Base-by-base conservation (phyloP, 2,329 filamentous ascomycete genomes). In the Epichloe amarillans region DNA sequence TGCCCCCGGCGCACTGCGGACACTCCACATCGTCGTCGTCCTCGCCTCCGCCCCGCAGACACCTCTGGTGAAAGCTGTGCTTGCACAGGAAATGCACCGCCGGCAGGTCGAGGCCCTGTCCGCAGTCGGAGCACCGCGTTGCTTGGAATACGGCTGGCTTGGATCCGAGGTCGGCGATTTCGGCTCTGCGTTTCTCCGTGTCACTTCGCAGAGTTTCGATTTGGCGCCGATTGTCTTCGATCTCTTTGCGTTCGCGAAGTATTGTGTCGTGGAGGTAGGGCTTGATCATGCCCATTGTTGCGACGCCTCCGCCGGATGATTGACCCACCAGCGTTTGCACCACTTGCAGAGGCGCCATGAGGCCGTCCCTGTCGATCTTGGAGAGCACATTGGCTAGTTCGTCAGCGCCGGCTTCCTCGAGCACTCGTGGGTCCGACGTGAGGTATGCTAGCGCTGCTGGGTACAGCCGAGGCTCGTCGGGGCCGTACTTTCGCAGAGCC, bases 201-300 rank as follows among this genome's bases (percentile, higher is more conserved):
- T 97, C 91, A 6, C 76, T 73, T 33, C 88, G 84, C 66, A 96
- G 95, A 3, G 86, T 88, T 35, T 80, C 76, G 58, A 95, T 95
- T 42, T 91, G 80, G 39, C 83, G 80, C 47, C 86, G 80, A 64
- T 97, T 97, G 37, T 75, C 66, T 7, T 72, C 80, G 53, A 98
- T 96, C 60, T 96, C 90, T 53, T 82, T 83, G 26, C 88, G 80
- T 68, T 98, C 93, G 47, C 88, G 82, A 58, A 88, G 83, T 55
- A 98, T 95, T 8, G 90, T 95, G 47, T 86, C 82, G 55, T 86
- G 81, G 2, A 98, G 80, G 66, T 98, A 98, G 5, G 83, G 82
- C 68, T 96, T 97, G 55, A 98, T 84, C 77, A 97, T 89, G 47
- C 91, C 93, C 87, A 98, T 96, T 0, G 89, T 97, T 1, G 94